These are phyloP conservation scores for Ascochyta lentis DNA, from an alignment of 2,329 filamentous ascomycete species.

Conservation along the genomic window DNA sequence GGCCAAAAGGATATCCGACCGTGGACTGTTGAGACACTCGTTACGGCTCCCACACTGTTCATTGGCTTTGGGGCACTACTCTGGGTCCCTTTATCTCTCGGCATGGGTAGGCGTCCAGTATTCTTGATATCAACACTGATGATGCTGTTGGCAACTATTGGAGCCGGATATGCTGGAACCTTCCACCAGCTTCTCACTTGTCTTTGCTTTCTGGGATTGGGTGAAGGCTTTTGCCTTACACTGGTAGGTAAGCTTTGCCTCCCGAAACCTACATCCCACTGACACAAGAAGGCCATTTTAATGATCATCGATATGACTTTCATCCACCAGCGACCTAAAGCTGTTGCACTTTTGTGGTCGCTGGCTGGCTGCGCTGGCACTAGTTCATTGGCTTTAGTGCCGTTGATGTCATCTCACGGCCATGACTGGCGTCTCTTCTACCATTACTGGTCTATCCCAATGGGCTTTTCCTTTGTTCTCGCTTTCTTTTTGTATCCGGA, in stretches of 20 bases:
- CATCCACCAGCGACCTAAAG: constrained; percentile 48
- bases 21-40: constrained; percentile 35
- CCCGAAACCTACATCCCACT: neutral
- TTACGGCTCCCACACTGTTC: constrained; percentile 41
- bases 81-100: constrained; percentile 49
- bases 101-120: constrained; percentile 48
- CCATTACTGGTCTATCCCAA: constrained; percentile 36
- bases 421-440: constrained; percentile 47
- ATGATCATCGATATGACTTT: constrained; percentile 51
- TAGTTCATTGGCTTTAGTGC: constrained; percentile 32
- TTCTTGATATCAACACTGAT: constrained; percentile 42
- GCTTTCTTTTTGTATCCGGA: constrained; percentile 47
- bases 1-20: constrained; percentile 25
- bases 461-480: constrained; percentile 33
- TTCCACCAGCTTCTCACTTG: constrained; percentile 40
- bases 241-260: constrained; percentile 25
- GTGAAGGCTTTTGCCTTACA: constrained; percentile 40
- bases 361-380: constrained; percentile 34
- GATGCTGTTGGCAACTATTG: constrained; percentile 34
- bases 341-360: constrained; percentile 47
- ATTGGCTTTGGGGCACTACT: constrained; percentile 48
- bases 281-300: constrained; percentile 38
- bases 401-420: constrained; percentile 33
- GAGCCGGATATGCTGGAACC: constrained; percentile 32
- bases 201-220: constrained; percentile 45